Percentiles rank a stretch among this genome's conserved stretches.
Evolutionary conservation across 164 flowering plant species (phyloP).

Genomic region (Tetrastigma voinierianum): DNA sequence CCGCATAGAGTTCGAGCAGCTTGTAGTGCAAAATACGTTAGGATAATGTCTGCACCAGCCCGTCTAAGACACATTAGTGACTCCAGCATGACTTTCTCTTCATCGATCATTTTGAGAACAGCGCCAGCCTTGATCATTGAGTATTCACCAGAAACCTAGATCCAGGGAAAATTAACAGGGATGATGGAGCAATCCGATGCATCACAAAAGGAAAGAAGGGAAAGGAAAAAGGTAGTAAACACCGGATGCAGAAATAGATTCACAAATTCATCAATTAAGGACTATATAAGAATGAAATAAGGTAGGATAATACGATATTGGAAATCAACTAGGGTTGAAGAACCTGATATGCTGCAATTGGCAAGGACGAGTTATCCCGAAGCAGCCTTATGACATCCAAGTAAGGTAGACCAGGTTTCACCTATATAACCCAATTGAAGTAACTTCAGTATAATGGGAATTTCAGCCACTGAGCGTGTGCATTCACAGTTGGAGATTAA

Average conservation of each 20-base stretch:
- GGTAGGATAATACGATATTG: neutral
- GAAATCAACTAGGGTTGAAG: neutral
- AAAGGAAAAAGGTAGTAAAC: too few relatives aligned
- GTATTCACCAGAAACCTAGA: slow-evolving; percentile 94
- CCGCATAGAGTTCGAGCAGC: slow-evolving; percentile 83
- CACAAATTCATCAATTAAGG: too few relatives aligned
- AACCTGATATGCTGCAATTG: slow-evolving; percentile 99
- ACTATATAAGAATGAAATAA: neutral
- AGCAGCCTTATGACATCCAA: slow-evolving; percentile 88
- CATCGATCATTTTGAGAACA: slow-evolving; percentile 89
- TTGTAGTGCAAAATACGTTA: slow-evolving; percentile 87
- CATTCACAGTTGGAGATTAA: slow-evolving; percentile 1
- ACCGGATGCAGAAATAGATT: too few relatives aligned
- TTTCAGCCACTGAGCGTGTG: neutral
- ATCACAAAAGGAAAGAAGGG: too few relatives aligned
- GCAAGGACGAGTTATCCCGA: slow-evolving; percentile 72
- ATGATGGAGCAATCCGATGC: neutral
- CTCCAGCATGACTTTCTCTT: slow-evolving; percentile 93
- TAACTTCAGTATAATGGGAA: slow-evolving; percentile 3
- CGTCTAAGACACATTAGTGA: slow-evolving; percentile 87
- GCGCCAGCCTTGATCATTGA: slow-evolving; percentile 96
- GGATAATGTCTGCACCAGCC: slow-evolving; percentile 94
- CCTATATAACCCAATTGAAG: slow-evolving; percentile 47
- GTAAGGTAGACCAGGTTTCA: slow-evolving; percentile 93
- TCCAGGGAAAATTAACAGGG: neutral